A percentile compares a stretch with the other conserved stretches of the same genome.
Evolutionary conservation across 2,329 filamentous ascomycete genomes (phyloP).

Genomic region (Fusarium nygamai): DNA sequence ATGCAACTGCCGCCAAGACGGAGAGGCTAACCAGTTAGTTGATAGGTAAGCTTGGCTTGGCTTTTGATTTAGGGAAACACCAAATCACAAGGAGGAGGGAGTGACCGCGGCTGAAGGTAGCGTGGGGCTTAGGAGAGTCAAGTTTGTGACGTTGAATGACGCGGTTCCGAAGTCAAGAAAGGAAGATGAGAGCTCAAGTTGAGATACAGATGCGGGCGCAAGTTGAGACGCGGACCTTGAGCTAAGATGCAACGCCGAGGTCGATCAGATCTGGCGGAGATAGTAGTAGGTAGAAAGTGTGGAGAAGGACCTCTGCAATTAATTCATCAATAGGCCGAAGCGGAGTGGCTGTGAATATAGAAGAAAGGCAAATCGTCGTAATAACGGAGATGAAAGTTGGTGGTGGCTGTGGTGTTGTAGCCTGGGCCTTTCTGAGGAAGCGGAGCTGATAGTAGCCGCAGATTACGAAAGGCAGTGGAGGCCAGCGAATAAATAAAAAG

Average conservation of each 20-base stretch:
- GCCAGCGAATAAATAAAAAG: slow-evolving; percentile 14
- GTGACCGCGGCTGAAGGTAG: neutral
- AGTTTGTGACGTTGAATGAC: slow-evolving; percentile 21
- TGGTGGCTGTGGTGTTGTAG: slow-evolving; percentile 18
- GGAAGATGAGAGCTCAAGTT: neutral
- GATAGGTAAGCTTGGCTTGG: slow-evolving; percentile 32
- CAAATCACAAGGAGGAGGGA: slow-evolving; percentile 21
- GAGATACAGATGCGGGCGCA: slow-evolving; percentile 10
- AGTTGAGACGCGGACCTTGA: neutral
- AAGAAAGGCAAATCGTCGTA: neutral
- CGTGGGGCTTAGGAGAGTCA: neutral
- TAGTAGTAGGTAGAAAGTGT: neutral
- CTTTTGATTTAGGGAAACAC: slow-evolving; percentile 14
- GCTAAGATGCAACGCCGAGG: neutral
- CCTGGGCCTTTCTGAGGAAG: slow-evolving; percentile 8
- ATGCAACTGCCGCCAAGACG: slow-evolving; percentile 31
- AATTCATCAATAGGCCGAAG: slow-evolving; percentile 1
- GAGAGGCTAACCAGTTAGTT: slow-evolving; percentile 22
- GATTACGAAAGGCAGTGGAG: neutral
- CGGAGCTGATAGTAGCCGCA: slow-evolving; percentile 16
- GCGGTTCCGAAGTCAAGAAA: neutral
- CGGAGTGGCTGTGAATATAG: neutral
- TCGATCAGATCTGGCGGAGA: slow-evolving; percentile 9
- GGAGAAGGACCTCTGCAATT: neutral
- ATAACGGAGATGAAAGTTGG: neutral